Evolutionary conservation across 1,284 basidiomycete genomes (phyloP), one percentile per base, ranked within the genome.

Genomic region (Singerocomus rubriflavus): DNA sequence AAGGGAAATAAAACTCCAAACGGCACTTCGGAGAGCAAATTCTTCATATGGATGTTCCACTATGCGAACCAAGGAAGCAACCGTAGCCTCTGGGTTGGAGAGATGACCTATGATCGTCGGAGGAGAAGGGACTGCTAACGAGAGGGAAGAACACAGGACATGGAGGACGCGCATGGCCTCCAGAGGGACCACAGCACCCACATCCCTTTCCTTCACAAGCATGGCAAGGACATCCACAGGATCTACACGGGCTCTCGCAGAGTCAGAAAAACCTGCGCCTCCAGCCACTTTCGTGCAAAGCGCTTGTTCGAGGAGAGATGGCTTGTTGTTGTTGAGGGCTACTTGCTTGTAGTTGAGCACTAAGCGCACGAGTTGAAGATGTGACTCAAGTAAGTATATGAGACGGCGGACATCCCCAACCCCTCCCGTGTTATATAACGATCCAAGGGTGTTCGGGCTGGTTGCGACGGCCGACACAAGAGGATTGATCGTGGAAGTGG

Each of bases 1-100:
- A 12, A 91, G 77, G 0, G 88, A 77, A 26, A 96, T 82, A 60
- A 97, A 88, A 52, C 79, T 81, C 93, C 94, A 97, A 2, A 91
- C 81, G 0, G 85, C 79, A 38, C 82, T 82, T 6, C 89, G 82
- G 29, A 92, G 74, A 4, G 75, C 63, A 10, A 82, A 73, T 38
- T 89, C 85, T 36, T 87, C 82, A 57, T 85, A 89, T 0, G 85
- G 84, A 61, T 88, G 81, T 46, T 82, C 79, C 6, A 85, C 73
- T 40, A 88, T 84, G 16, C 79, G 77, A 2, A 88, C 80, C 11
- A 88, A 69, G 0, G 78, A 74, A 11, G 78, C 65, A 6, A 88
- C 80, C 4, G 78, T 81, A 21, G 78, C 76, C 61, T 90, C 87
- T 2, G 88, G 83, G 60, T 87, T 79, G 7, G 81, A 78, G 9